Percentiles rank a stretch among this genome's conserved stretches.
These are phyloP conservation scores for Prunus persica DNA, from an alignment of 306 rosid species.

Conservation along the genomic window Prunus_persica_NCBIv2 NC_034010.1:10840501-10841000, in stretches of 20 bases:
- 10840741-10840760: background rate
- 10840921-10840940: background rate
- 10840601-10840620: slow-evolving; percentile 72
- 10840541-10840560: slow-evolving; percentile 60
- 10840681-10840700: background rate
- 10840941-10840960: background rate
- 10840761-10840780: background rate
- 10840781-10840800: background rate
- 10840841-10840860: background rate
- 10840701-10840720: background rate
- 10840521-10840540: slow-evolving; percentile 61
- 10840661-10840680: background rate
- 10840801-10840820: background rate
- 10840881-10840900: background rate
- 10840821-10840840: background rate
- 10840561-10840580: slow-evolving; percentile 94
- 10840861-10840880: background rate
- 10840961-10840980: background rate
- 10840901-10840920: background rate
- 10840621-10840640: background rate
- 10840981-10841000: slow-evolving; percentile 6
- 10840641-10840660: background rate
- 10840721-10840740: background rate
- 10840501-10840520: slow-evolving; percentile 83
- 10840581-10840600: slow-evolving; percentile 69